A percentile compares a stretch with the other conserved stretches of the same genome.
phyloP scores from a whole-genome alignment of 306 rosid genomes.

The Cucumis hystrix region DNA sequence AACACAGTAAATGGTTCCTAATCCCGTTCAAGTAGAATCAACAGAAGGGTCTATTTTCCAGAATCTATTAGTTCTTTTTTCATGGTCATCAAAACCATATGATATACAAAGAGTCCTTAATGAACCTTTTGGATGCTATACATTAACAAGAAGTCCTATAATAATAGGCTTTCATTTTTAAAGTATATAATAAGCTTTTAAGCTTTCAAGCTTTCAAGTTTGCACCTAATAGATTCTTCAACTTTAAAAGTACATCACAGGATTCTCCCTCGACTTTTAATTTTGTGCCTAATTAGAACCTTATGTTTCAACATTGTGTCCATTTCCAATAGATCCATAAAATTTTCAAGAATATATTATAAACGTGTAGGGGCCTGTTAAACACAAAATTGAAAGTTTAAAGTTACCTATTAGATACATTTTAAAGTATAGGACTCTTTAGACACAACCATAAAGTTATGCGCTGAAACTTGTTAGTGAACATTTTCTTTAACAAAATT shows the following conservation, averaged over 20 bases:
- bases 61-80: background rate
- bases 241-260: background rate
- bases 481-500: background rate
- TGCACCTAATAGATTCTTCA: background rate
- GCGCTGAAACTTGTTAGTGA: background rate
- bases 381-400: background rate
- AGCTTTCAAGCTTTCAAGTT: background rate
- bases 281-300: background rate
- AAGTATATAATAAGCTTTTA: background rate
- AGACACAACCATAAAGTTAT: background rate
- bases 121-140: background rate
- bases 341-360: background rate
- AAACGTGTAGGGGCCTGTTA: background rate
- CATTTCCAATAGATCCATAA: background rate
- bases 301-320: background rate
- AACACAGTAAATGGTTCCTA: background rate
- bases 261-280: background rate
- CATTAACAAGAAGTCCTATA: background rate
- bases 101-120: background rate
- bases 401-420: background rate
- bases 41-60: background rate
- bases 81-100: background rate
- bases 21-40: background rate
- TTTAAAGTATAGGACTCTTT: background rate
- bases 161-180: too few species aligned